A percentile compares a stretch with the other conserved stretches of the same genome.
phyloP scores from a whole-genome alignment of 1,139 yeast species.

The Suzukiozyma palmioleophila region DNA sequence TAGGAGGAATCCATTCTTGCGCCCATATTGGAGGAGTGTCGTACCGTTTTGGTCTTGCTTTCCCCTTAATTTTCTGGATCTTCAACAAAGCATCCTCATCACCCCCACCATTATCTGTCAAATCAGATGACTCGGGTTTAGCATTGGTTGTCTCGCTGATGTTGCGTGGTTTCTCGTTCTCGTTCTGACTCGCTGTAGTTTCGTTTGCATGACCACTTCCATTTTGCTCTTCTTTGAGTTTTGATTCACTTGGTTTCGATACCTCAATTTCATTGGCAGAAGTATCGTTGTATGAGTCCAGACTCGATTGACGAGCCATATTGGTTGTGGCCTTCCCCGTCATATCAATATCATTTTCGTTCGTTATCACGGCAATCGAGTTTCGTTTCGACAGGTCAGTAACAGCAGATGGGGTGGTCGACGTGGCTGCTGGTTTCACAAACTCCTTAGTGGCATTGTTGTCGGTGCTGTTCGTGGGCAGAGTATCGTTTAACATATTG shows the following conservation, averaged over 20 bases:
- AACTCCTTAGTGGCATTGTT: conserved; percentile 4
- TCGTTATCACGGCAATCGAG: conserved; percentile 45
- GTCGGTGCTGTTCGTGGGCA: conserved; percentile 7
- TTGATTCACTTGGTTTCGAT: too few species aligned
- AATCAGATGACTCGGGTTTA: neutral
- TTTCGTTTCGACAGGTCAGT: conserved; percentile 21
- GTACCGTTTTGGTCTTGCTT: conserved; percentile 59
- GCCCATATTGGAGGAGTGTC: conserved; percentile 79
- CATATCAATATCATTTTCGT: conserved; percentile 41
- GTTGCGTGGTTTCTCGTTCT: neutral
- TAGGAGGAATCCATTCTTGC: conserved; percentile 59
- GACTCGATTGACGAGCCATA: conserved; percentile 3
- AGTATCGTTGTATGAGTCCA: conserved; percentile 1
- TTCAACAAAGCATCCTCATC: conserved; percentile 19
- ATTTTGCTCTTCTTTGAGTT: neutral
- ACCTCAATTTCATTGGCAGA: neutral
- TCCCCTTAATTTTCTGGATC: conserved; percentile 16
- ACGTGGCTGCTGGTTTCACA: neutral
- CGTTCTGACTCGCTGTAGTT: neutral
- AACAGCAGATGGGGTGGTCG: neutral
- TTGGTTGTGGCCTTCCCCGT: conserved; percentile 26
- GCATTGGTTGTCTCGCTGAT: conserved; percentile 1
- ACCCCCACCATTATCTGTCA: conserved; percentile 1
- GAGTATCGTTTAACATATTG: conserved; percentile 23
- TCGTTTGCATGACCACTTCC: neutral